These are phyloP conservation scores for Aspergillus nidulans DNA, from an alignment of 495 filamentous ascomycete species.

Conservation along the genomic window DNA sequence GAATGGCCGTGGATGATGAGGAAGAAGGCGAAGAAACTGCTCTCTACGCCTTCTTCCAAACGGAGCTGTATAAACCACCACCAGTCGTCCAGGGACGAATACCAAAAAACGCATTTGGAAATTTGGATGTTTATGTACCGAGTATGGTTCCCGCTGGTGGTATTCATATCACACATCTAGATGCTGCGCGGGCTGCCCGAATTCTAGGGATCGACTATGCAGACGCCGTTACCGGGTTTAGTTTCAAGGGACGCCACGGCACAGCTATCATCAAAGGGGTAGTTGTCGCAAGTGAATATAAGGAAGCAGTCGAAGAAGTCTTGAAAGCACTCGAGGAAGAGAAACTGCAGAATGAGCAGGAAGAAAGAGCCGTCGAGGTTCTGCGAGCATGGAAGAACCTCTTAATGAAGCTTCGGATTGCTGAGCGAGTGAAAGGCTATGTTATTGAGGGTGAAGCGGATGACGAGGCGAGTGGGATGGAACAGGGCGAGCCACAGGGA, in stretches of 20 bases:
- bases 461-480: constrained; percentile 22
- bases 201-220: constrained; percentile 81
- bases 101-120: constrained; percentile 83
- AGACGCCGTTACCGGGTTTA: constrained; percentile 84
- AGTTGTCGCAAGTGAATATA: constrained; percentile 66
- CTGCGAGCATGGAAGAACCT: constrained; percentile 74
- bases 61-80: constrained; percentile 67
- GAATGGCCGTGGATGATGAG: constrained; percentile 38
- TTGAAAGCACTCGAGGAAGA: constrained; percentile 60
- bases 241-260: constrained; percentile 75
- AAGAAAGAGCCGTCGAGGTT: constrained; percentile 50
- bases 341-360: constrained; percentile 52
- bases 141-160: constrained; percentile 88
- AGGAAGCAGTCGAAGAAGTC: constrained; percentile 66
- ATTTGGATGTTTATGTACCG: constrained; percentile 86
- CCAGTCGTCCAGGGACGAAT: constrained; percentile 70
- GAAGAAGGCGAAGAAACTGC: constrained; percentile 36
- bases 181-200: constrained; percentile 67
- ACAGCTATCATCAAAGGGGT: constrained; percentile 74
- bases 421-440: constrained; percentile 67
- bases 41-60: constrained; percentile 74
- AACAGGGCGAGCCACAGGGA: constrained; percentile 20
- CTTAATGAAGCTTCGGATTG: constrained; percentile 69
- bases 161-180: constrained; percentile 61
- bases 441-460: constrained; percentile 46